Conservation (phyloP, 2,329 filamentous ascomycete species). For the Claviceps spartinae region DNA sequence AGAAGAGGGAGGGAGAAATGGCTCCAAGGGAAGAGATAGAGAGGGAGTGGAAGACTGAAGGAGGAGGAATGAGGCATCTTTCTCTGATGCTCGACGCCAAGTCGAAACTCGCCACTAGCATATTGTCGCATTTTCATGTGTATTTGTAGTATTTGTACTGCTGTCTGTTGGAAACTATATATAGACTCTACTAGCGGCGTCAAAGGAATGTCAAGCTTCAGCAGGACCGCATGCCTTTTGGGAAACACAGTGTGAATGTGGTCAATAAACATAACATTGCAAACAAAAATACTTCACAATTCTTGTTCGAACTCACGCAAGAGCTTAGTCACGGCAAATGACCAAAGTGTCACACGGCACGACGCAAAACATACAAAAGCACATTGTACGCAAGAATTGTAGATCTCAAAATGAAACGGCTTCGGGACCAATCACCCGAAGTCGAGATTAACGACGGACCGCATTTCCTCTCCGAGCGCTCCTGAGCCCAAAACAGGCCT, state of each 20-base stretch:
- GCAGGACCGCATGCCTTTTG: too few relatives aligned
- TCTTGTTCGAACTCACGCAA: too few relatives aligned
- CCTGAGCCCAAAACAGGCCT: constrained; percentile 21
- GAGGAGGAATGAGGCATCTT: neutral
- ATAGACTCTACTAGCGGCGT: neutral
- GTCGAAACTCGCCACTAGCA: neutral
- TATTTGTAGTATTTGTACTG: constrained; percentile 7
- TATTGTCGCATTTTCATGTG: constrained; percentile 10
- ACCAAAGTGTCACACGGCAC: too few relatives aligned
- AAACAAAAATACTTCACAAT: too few relatives aligned
- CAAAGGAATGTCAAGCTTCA: neutral
- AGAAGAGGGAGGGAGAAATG: neutral
- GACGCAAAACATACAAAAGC: neutral
- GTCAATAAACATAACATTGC: too few relatives aligned
- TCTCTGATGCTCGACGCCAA: neutral
- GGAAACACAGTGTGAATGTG: too few relatives aligned
- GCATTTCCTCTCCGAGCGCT: constrained; percentile 30
- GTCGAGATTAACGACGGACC: constrained; percentile 47
- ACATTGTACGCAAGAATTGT: constrained; percentile 23
- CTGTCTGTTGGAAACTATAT: neutral
- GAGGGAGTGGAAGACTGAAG: neutral
- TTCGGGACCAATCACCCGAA: constrained; percentile 32
- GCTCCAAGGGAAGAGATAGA: neutral
- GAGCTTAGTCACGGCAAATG: neutral
- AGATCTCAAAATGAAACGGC: constrained; percentile 47